Evolutionary conservation across 129 eudicot genomes (phyloP), one percentile per base, ranked within the genome.

Genomic region (Saposhnikovia divaricata): DNA sequence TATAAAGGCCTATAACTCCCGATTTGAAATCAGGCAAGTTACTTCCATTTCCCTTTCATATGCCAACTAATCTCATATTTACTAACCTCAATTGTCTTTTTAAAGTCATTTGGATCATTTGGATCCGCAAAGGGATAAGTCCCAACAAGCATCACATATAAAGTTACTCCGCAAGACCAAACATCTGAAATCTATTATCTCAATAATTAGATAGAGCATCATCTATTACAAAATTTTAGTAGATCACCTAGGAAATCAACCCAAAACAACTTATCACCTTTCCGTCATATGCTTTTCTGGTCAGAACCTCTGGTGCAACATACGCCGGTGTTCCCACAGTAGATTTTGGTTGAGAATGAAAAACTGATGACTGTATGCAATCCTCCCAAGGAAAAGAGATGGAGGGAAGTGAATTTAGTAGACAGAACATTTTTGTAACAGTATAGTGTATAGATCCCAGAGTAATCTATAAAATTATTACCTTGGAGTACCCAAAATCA

Each of bases 291-390:
- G 87, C 89, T 86, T 82, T 87, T 80, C 80, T 85, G 25, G 88
- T 85, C 25, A 91, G 81, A 72, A 91, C 91, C 84, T 91, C 96
- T 3, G 96, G 96, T 44, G 96, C 96, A 77, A 91, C 86, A 80
- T 91, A 91, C 78, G 96, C 96, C 65, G 91, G 96, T 61, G 96
- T 91, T 73, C 96, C 96, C 63, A 91, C 96, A 10, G 96, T 83
- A 38, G 96, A 91, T 71, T 91, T 91, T n/a, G 96, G 93, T n/a
- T n/a, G n/a, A n/a, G n/a, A n/a, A n/a, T n/a, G n/a, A n/a, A n/a
- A n/a, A n/a, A n/a, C n/a, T n/a, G n/a, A n/a, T n/a, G n/a, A n/a
- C n/a, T n/a, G n/a, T n/a, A n/a, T n/a, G n/a, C n/a, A n/a, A n/a
- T n/a, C n/a, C n/a, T n/a, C n/a, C n/a, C n/a, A n/a, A n/a, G n/a